Evolutionary conservation across 257 asterid genomes (phyloP).

Genomic region (Jaltomata sinuosa): DNA sequence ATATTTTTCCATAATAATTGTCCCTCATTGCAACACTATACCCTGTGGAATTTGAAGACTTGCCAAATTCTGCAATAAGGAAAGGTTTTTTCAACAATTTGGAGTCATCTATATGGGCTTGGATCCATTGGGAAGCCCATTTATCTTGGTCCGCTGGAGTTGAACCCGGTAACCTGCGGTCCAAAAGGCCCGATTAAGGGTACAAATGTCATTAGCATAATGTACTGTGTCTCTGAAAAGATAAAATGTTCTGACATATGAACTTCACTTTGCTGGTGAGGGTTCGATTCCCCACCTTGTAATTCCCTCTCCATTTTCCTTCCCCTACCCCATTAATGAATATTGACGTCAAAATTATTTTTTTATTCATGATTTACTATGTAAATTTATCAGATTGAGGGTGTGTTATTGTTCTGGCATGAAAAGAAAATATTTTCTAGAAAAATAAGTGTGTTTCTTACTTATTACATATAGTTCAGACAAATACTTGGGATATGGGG

Average conservation of each 20-base stretch:
- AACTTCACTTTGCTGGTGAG: too few species aligned
- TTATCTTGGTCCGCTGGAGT: not conserved
- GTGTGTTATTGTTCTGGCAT: too few species aligned
- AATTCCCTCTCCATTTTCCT: too few species aligned
- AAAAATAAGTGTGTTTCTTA: too few species aligned
- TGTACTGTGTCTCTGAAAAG: not conserved
- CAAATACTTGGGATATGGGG: not conserved
- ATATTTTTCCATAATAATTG: not conserved
- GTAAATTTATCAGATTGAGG: too few species aligned
- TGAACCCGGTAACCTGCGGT: not conserved
- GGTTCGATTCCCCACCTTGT: too few species aligned
- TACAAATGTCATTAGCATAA: not conserved
- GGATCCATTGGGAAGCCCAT: conserved; percentile 3
- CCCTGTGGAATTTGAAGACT: not conserved
- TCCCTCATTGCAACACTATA: conserved; percentile 6
- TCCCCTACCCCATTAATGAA: too few species aligned
- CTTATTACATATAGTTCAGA: not conserved
- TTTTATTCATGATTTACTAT: too few species aligned
- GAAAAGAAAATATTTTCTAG: too few species aligned
- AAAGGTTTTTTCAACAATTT: conserved; percentile 8
- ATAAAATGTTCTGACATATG: not conserved
- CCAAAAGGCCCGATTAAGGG: not conserved
- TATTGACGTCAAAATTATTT: too few species aligned
- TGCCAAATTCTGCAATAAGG: conserved; percentile 14
- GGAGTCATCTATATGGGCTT: conserved; percentile 12